Conservation (phyloP, 768 basidiomycete genomes). For the Rhodotorula sphaerocarpa region DNA sequence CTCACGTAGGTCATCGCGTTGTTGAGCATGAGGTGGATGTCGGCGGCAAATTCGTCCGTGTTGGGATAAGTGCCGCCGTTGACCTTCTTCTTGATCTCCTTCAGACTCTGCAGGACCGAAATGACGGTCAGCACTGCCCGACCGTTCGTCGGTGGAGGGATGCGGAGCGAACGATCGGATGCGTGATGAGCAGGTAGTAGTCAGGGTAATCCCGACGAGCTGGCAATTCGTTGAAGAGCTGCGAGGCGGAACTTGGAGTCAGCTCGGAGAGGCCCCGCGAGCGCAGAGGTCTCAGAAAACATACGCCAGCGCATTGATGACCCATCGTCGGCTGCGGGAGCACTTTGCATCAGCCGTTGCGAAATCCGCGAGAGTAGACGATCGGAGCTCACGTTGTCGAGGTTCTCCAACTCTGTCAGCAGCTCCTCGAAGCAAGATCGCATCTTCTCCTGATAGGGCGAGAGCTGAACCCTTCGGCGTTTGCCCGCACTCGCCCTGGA, state of each 20-base stretch:
- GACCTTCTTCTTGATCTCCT: conserved; percentile 64
- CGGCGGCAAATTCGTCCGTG: conserved; percentile 35
- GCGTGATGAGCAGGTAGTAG: conserved; percentile 79
- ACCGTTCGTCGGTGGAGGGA: no score
- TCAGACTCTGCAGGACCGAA: conserved; percentile 49
- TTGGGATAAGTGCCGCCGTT: conserved; percentile 36
- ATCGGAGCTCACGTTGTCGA: conserved; percentile 25
- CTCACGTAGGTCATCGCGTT: conserved; percentile 34
- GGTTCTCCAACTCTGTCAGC: conserved; percentile 41
- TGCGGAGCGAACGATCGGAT: conserved; percentile 60
- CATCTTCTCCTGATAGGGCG: conserved; percentile 37
- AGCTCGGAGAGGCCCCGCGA: neutral
- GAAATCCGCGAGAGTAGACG: no score
- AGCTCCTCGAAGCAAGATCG: conserved; percentile 42
- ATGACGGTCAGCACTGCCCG: no score
- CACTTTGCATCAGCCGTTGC: no score
- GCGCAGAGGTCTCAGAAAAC: neutral
- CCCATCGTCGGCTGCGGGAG: conserved; percentile 50
- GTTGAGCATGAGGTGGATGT: conserved; percentile 78
- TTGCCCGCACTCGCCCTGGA: conserved; percentile 43
- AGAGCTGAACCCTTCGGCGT: conserved; percentile 37
- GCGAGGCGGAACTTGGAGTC: conserved; percentile 42
- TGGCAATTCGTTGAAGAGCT: conserved; percentile 75
- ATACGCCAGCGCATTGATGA: conserved; percentile 30
- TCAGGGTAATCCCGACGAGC: conserved; percentile 51